A percentile compares a stretch with the other conserved stretches of the same genome.
Evolutionary conservation across 306 rosid species (phyloP).

Genomic region (Boehmeria nivea): DNA sequence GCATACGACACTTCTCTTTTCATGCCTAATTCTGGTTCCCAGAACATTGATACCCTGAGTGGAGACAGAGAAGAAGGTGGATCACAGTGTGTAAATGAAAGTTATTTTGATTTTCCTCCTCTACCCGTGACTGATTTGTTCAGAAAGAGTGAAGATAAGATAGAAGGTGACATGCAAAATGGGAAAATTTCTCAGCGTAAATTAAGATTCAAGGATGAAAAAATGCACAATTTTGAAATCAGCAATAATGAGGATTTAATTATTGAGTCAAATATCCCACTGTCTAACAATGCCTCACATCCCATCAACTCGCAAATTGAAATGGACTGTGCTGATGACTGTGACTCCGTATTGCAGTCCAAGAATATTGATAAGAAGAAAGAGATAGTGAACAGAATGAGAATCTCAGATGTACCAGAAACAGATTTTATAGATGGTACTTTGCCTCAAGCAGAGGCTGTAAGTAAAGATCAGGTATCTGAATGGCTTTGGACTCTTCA

Average conservation of each 20-base stretch:
- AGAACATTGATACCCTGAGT: slow-evolving; percentile 40
- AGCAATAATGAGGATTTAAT: slow-evolving; percentile 63
- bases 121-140: slow-evolving; percentile 59
- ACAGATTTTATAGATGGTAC: slow-evolving; percentile 38
- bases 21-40: slow-evolving; percentile 44
- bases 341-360: no score
- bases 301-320: slow-evolving; percentile 49
- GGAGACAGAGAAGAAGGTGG: slow-evolving; percentile 46
- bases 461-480: slow-evolving; percentile 59
- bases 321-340: slow-evolving; percentile 41
- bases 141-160: slow-evolving; percentile 40
- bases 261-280: slow-evolving; percentile 51
- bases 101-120: slow-evolving; percentile 62
- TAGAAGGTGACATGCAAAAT: slow-evolving; percentile 28
- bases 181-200: slow-evolving; percentile 31
- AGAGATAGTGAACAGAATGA: slow-evolving; percentile 43
- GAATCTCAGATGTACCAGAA: slow-evolving; percentile 68
- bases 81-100: slow-evolving; percentile 37
- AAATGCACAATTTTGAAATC: slow-evolving; percentile 71
- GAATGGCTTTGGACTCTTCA: slow-evolving; percentile 99
- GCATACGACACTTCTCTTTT: slow-evolving; percentile 35
- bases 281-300: slow-evolving; percentile 34
- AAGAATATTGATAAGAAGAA: slow-evolving; percentile 31
- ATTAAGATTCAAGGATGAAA: slow-evolving; percentile 45
- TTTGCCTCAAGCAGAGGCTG: slow-evolving; percentile 35